Evolutionary conservation across 2,329 filamentous ascomycete genomes (phyloP), one percentile per base, ranked within the genome.

Genomic region (Xylariaceae sp.): DNA sequence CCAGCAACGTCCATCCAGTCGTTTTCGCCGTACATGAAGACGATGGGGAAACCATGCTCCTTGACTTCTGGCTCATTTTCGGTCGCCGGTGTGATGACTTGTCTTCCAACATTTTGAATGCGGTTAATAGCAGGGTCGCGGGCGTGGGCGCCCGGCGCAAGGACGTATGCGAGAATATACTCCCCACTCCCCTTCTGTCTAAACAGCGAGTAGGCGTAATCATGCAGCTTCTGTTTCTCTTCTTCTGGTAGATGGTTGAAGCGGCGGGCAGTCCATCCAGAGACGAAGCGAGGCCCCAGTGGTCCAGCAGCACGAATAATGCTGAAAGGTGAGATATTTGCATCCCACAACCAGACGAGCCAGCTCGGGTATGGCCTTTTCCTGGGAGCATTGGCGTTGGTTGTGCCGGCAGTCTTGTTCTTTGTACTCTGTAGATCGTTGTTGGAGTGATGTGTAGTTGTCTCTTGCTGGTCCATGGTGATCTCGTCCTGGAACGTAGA

Each of bases 1-100:
- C 91, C 94, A 0, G 83, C 83, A 9, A 94, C 85, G 58, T 99
- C 94, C 94, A 99, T 99, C 94, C 94, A 99, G 74, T 99, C 94
- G 63, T 94, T 85, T 62, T 97, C 91, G 55, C 94, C 94, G 65
- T 99, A 99, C 87, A 97, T 91, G 66, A 99, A 81, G 9, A 97
- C 80, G 31, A 97, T 75, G 0, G 94, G 92, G 44, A 90, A 76
- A 1, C 91, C 90, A 0, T 78, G 87, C 60, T 83, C 80, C 22
- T 66, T 64, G 14, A 66, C 61, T 3, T 61, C 66, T 1, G 68
- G 64, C 17, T 58, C 27, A 0, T 59, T 58, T 4, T 62, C 65
- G 4, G 64, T 65, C 15, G 68, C 58, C 55, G 68, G 57, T 43
- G 62, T 59, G 51, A 80, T 66, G 6, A 69, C 57, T 66, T 95